A percentile compares a stretch with the other conserved stretches of the same genome.
Conservation (phyloP, 345 rosid species). For the Moricandia arvensis region DNA sequence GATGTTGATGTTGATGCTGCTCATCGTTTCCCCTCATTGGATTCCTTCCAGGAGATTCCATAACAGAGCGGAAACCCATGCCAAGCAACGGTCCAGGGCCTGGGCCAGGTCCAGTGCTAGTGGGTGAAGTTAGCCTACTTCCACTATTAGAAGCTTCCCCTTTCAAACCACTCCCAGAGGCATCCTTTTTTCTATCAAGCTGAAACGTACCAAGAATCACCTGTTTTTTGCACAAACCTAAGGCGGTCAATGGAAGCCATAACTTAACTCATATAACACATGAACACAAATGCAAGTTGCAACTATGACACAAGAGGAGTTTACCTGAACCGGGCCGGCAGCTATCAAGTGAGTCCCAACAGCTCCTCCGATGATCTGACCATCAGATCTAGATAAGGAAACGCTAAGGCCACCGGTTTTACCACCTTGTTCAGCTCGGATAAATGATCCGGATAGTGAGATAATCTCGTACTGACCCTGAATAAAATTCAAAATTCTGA, state of each 20-base stretch:
- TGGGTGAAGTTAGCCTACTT: constrained; percentile 49
- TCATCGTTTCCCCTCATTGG: constrained; percentile 51
- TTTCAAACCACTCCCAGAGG: constrained; percentile 35
- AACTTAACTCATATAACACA: neutral
- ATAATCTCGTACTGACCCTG: constrained; percentile 91
- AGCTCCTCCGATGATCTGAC: constrained; percentile 88
- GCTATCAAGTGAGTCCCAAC: constrained; percentile 81
- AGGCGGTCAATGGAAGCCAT: neutral
- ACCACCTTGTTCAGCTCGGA: constrained; percentile 74
- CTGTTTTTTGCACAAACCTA: constrained; percentile 36
- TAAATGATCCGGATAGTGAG: constrained; percentile 82
- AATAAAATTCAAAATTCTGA: neutral
- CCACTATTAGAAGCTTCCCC: constrained; percentile 49
- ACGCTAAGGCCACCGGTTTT: constrained; percentile 81
- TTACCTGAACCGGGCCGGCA: constrained; percentile 92
- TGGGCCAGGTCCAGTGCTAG: constrained; percentile 36
- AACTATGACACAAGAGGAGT: neutral
- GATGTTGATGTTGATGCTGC: constrained; percentile 27
- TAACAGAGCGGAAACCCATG: constrained; percentile 44
- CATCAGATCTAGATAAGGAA: constrained; percentile 63
- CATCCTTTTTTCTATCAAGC: constrained; percentile 57
- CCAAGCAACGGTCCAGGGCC: constrained; percentile 48
- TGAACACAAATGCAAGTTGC: neutral
- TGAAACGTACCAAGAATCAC: constrained; percentile 73
- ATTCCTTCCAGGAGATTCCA: constrained; percentile 57